Evolutionary conservation across 129 eudicot species (phyloP), one percentile per base, ranked within the genome.

Genomic region (Tanacetum coccineum): DNA sequence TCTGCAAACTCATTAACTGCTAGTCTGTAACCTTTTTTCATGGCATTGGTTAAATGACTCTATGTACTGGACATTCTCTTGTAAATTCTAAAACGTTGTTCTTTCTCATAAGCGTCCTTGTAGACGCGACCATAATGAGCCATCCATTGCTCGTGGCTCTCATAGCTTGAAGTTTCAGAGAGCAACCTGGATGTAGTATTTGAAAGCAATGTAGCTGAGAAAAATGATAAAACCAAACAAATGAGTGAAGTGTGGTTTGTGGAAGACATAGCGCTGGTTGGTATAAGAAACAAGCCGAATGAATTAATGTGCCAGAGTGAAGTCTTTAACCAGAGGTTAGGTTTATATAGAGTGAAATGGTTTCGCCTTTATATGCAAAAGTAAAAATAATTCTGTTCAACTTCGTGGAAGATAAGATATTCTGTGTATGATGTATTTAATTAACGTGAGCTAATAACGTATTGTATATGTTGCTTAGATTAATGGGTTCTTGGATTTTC

Each of bases 111-210:
- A 36, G 42, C 42, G 10, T 36, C 42, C 42, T 36, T 36, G 42
- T 36, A 36, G 42, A 36, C 42, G 2, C 42, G 42, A 9, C 42
- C 10, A 2, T 36, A 36, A 61, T 45, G 80, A 53, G 60, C 71
- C 76, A 76, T 76, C 80, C 80, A 76, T 18, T 56, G 68, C 39
- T 74, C 79, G 44, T 74, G 79, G 47, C 44, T 74, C 44, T 67
- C 79, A 20, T 25, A 36, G 18, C 18, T 36, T 67, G 73, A 48
- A 19, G 56, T 67, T 59, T 59, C 74, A 36, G 73, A 67, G 20
- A 74, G 62, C 58, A 62, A 74, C 2, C 79, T 61, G 36, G 62
- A 66, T 59, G 45, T 50, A 6, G 63, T 51, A 1, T 67, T 40
- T 17, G 73, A 49, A 59, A 69, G 25, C 54, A 67, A 59, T 20